Base-by-base conservation (phyloP, 495 filamentous ascomycete species). In the Xeromyces bisporus region DNA sequence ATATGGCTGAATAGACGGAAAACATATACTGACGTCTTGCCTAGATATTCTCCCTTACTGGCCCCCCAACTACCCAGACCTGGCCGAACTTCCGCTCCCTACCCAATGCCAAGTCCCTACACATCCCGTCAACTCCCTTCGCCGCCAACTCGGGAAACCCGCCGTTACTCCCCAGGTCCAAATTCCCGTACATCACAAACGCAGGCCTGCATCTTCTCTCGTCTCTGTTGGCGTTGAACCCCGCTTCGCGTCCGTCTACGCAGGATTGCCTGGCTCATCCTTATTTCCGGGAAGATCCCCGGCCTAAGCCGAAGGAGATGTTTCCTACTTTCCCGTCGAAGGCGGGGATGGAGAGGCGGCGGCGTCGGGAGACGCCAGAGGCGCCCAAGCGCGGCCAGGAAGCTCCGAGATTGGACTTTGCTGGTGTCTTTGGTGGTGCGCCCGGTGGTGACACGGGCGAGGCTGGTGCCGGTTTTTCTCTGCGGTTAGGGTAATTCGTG, bases 311-410 rank as follows among this genome's bases (percentile, higher is more conserved):
- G 14, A 75, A 75, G 48, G 78, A 73, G 40, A 80, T 91, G 76
- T 86, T 91, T 41, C 81, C 81, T 10, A 86, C 81, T 0, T 97
- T 93, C 47, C 89, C 89, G 1, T 85, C 77, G 29, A 94, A 93
- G 55, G 89, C 87, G 0, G 83, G 84, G 1, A 79, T 87, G 66
- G 89, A 97, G 66, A 80, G 75, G 47, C 52, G 85, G 42, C 60
- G 82, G 36, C 58, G 69, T 18, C 51, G 71, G 16, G 74, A 67
- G 34, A 93, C 77, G 25, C 89, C 89, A 2, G 77, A 81, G 44
- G 89, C 89, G n/a, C 89, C 89, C 2, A 75, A 68, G 18, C 57
- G 84, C 5, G 87, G 86, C 0, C 72, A 58, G 32, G 55, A 78
- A 42, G 79, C 74, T 30, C 75, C 73, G 1, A 67, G 53, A 30